Evolutionary conservation across 768 basidiomycete species (phyloP).

Genomic region (Termitomyces sp.): DNA sequence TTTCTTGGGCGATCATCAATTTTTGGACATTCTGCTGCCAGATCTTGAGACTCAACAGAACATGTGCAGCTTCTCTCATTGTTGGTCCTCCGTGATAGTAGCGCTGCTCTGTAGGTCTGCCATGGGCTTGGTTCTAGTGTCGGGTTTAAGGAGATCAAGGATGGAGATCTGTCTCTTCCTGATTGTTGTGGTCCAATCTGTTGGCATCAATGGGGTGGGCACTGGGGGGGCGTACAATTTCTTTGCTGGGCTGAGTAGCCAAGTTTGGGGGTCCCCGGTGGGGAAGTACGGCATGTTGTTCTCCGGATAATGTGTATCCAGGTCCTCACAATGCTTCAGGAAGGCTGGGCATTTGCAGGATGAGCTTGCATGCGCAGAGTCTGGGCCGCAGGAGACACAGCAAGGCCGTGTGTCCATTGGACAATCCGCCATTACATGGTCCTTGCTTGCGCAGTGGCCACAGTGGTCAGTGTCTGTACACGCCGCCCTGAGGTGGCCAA

Average conservation of each 20-base stretch:
- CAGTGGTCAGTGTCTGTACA: background rate
- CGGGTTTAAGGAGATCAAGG: no score
- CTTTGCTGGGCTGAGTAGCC: background rate
- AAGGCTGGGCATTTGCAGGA: background rate
- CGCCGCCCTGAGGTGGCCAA: background rate
- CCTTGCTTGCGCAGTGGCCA: background rate
- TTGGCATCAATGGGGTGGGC: background rate
- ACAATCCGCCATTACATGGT: background rate
- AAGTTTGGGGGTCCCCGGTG: background rate
- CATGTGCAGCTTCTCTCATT: background rate
- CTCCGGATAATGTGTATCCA: background rate
- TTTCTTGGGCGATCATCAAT: background rate
- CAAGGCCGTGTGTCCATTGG: background rate
- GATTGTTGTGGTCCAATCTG: background rate
- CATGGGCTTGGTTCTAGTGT: no score
- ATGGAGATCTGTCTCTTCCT: no score
- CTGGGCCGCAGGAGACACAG: background rate
- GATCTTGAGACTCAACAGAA: background rate
- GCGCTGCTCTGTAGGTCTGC: no score
- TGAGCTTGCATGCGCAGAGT: background rate
- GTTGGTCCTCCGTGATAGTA: no score
- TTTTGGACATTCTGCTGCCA: background rate
- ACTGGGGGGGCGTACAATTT: background rate
- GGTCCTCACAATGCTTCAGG: background rate
- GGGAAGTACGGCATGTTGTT: background rate